Evolutionary conservation across 2,329 filamentous ascomycete genomes (phyloP), one percentile per base, ranked within the genome.

Genomic region (Penicillium sp.): DNA sequence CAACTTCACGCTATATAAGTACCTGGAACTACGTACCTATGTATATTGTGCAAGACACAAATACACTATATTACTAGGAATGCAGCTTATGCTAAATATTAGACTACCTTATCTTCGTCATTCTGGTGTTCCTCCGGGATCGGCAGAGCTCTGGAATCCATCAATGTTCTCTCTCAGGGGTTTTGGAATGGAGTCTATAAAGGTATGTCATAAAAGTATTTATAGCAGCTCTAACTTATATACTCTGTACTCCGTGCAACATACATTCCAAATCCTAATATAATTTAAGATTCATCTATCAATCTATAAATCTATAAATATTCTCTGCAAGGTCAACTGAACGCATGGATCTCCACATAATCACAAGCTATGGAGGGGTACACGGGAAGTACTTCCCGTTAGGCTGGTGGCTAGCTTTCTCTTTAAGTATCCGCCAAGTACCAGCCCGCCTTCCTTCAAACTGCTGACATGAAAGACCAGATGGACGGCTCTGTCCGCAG

Each of bases 261-360:
- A 1, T 11, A 17, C 22, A 22, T 3, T 22, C 3, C 3, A 22
- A 42, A 19, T 17, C 37, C 37, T n/a, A 14, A 28, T 26, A 41
- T 28, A 49, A 40, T 53, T 53, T 53, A 49, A 48, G 50, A 49
- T 52, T 52, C 25, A 46, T 53, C 19, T 16, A 38, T 37, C 30
- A 38, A 51, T 55, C 47, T 45, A 51, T 51, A 51, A 55, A 51
- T 45, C 52, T 51, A 51, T 51, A 33, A 55, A 55, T 55, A 55
- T 55, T 51, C 44, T 40, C 51, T 53, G 44, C 51, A 53, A 49
- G 33, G 46, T 19, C 19, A 33, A 48, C 5, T 36, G 36, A 49
- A 30, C 53, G 41, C 50, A 46, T 38, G 46, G 52, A 55, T 55
- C 53, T 55, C 53, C 53, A 43, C 51, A 48, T 49, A 33, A 49